These are phyloP conservation scores for Taiozyma onychis DNA, from an alignment of 1,139 yeast species.

Conservation along the genomic window DNA sequence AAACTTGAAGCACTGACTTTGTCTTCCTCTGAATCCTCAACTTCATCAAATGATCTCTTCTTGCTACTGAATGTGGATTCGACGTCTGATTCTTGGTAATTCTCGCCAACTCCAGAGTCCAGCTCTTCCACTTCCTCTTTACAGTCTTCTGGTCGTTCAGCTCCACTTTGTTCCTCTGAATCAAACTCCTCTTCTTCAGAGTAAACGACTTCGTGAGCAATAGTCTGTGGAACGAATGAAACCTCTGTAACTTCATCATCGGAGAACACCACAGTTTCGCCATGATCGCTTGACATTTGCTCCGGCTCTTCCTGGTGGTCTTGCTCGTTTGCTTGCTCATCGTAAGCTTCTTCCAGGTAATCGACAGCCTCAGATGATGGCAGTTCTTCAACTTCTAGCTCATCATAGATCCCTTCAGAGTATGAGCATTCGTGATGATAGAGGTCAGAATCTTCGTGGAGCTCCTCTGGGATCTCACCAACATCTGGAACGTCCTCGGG, in stretches of 20 bases:
- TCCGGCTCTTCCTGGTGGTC: neutral
- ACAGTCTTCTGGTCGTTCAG: neutral
- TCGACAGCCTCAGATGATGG: neutral
- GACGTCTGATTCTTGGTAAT: neutral
- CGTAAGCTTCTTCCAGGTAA: neutral
- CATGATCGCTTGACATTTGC: neutral
- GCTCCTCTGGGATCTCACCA: neutral
- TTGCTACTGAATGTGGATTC: neutral
- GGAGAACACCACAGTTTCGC: neutral
- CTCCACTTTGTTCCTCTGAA: neutral
- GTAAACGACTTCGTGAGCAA: neutral
- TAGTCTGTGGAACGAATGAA: neutral
- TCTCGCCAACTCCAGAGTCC: neutral
- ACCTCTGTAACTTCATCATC: neutral
- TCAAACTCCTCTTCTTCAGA: neutral
- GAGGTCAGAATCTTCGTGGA: neutral
- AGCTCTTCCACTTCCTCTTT: neutral
- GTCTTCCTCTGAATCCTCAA: neutral
- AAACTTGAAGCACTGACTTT: neutral
- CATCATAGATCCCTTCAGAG: neutral
- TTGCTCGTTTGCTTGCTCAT: neutral
- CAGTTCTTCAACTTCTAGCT: neutral
- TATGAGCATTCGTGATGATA: neutral
- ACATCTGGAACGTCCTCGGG: neutral
- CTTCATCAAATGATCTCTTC: conserved; percentile 2